Evolutionary conservation across 2,329 filamentous ascomycete genomes (phyloP).

Genomic region (Gremmenia infestans): DNA sequence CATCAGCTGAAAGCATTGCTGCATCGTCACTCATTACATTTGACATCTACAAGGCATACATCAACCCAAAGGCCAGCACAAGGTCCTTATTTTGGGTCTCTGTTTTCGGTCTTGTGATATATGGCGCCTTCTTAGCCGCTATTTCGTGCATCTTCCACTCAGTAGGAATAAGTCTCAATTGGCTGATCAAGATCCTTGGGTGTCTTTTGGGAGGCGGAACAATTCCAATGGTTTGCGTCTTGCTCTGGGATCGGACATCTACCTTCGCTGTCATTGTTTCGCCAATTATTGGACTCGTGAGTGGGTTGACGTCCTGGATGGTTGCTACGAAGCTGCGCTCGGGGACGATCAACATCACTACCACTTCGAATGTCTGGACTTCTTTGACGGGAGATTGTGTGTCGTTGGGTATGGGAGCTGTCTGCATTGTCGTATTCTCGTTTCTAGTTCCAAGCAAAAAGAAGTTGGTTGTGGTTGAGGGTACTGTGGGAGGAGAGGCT

Average conservation of each 20-base stretch:
- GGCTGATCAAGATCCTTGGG: constrained; percentile 1
- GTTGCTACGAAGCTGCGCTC: neutral
- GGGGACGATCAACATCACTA: neutral
- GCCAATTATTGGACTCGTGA: neutral
- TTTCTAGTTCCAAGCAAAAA: neutral
- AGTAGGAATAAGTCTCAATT: constrained; percentile 1
- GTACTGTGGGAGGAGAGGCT: neutral
- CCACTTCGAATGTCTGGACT: neutral
- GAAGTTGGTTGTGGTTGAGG: neutral
- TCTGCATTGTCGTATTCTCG: neutral
- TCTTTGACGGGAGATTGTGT: constrained; percentile 1
- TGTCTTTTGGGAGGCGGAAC: neutral
- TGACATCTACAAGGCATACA: constrained; percentile 49
- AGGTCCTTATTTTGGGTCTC: neutral
- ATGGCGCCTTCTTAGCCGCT: neutral
- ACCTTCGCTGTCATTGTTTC: neutral
- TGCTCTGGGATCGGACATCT: neutral
- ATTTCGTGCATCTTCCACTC: constrained; percentile 4
- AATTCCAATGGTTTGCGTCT: neutral
- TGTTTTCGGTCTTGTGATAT: neutral
- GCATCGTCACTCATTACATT: constrained; percentile 75
- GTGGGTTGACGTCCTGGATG: neutral
- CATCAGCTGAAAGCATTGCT: constrained; percentile 45
- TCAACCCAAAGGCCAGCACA: neutral
- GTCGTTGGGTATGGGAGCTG: neutral